phyloP scores from a whole-genome alignment of 345 rosid genomes.

The Eutrema japonicum region DNA sequence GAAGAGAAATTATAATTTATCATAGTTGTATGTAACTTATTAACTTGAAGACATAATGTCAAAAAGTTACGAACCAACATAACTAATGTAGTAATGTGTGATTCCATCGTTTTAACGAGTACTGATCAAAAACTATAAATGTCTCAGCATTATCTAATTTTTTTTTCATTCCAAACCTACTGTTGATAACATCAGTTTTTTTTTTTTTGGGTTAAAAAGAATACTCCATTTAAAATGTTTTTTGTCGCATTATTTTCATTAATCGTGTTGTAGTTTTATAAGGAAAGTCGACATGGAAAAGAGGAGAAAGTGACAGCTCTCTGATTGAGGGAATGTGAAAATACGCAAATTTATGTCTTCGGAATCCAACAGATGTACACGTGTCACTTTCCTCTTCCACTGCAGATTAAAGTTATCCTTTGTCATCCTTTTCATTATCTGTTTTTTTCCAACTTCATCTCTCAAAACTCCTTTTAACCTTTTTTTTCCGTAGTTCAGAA shows the following conservation, averaged over 20 bases:
- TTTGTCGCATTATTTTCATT: background rate
- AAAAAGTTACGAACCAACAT: too few species aligned
- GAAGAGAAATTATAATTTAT: too few species aligned
- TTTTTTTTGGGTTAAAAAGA: too few species aligned
- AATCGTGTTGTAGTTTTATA: background rate
- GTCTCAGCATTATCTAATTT: too few species aligned
- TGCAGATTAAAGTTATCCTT: conserved; percentile 6
- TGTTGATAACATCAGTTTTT: too few species aligned
- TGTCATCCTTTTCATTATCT: conserved; percentile 7
- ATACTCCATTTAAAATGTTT: background rate
- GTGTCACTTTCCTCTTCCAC: conserved; percentile 19
- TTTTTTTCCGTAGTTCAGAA: background rate
- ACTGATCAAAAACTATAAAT: too few species aligned
- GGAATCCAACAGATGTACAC: conserved; percentile 14
- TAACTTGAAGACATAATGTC: too few species aligned
- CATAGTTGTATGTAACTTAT: too few species aligned
- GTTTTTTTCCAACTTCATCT: background rate
- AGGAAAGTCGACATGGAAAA: conserved; percentile 26
- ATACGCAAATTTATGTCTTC: conserved; percentile 24
- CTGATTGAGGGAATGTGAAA: conserved; percentile 33
- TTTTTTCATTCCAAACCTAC: too few species aligned
- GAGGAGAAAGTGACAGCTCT: conserved; percentile 35
- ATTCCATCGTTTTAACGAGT: too few species aligned
- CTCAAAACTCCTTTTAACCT: background rate
- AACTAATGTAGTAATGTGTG: too few species aligned